A percentile compares a stretch with the other conserved stretches of the same genome.
phyloP scores from a whole-genome alignment of 192 early-diverging fungal species.

The Rhizophagus prolifer region DNA sequence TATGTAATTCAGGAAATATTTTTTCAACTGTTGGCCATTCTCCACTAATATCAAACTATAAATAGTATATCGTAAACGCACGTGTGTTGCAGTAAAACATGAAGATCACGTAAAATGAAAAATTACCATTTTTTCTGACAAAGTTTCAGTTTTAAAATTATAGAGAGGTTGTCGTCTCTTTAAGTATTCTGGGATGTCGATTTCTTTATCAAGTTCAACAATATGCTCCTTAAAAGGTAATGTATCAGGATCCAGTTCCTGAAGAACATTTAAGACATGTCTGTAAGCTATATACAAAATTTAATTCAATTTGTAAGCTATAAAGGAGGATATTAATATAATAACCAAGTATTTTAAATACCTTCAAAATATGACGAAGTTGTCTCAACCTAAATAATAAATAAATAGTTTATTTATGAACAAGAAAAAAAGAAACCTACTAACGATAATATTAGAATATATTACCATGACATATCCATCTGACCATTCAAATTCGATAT shows the following conservation, averaged over 20 bases:
- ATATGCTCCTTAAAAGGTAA: constrained; percentile 48
- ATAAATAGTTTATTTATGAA: not conserved
- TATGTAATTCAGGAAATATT: constrained; percentile 8
- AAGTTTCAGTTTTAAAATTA: constrained; percentile 1
- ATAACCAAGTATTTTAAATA: not conserved
- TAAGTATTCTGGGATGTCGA: constrained; percentile 43
- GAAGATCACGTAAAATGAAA: not conserved
- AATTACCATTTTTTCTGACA: not conserved
- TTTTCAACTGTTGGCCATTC: constrained; percentile 5
- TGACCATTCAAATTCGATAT: constrained; percentile 26
- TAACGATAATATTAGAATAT: not conserved
- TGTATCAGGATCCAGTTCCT: constrained; percentile 37
- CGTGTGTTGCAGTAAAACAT: not conserved
- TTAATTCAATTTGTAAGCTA: not conserved
- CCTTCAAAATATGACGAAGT: constrained; percentile 47
- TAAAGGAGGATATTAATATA: not conserved
- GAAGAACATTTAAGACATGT: constrained; percentile 47
- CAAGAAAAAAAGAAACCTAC: not conserved
- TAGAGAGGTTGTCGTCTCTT: constrained; percentile 4
- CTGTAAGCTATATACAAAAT: constrained; percentile 41
- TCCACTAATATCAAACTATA: constrained; percentile 9
- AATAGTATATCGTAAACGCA: not conserved
- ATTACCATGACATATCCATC: constrained; percentile 24
- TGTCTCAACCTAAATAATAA: constrained; percentile 33
- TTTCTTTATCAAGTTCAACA: constrained; percentile 36